Percentiles rank a stretch among this genome's conserved stretches.
These are phyloP conservation scores for Beauveria australis DNA, from an alignment of 2,329 filamentous ascomycete genomes.

Conservation along the genomic window DNA sequence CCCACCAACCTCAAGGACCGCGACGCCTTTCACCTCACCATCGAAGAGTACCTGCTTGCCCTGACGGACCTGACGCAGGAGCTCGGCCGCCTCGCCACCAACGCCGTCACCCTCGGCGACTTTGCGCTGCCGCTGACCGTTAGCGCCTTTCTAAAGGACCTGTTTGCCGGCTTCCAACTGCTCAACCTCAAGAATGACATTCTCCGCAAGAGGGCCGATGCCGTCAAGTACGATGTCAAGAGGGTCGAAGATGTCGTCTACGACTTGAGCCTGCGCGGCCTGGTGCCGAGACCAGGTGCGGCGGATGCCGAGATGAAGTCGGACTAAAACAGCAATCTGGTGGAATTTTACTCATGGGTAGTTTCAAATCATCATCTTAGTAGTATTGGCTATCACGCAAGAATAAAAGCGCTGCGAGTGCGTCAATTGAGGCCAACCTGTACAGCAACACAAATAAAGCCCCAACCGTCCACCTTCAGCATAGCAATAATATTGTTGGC, in stretches of 20 bases:
- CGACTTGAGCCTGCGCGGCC: conserved; percentile 77
- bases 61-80: conserved; percentile 85
- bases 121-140: conserved; percentile 80
- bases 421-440: not conserved
- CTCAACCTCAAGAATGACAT: conserved; percentile 96
- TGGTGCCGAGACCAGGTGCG: conserved; percentile 50
- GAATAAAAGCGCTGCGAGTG: no score
- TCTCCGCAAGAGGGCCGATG: conserved; percentile 78
- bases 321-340: conserved; percentile 15
- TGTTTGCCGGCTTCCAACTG: conserved; percentile 93
- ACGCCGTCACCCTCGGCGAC: conserved; percentile 87
- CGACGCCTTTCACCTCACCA: conserved; percentile 89
- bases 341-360: not conserved
- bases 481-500: not conserved
- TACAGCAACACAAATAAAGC: not conserved
- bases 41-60: conserved; percentile 92
- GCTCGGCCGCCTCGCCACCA: conserved; percentile 82
- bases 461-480: not conserved
- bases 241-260: conserved; percentile 98
- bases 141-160: conserved; percentile 85
- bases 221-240: conserved; percentile 95
- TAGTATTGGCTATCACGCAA: not conserved
- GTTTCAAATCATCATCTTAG: not conserved
- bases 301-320: conserved; percentile 31
- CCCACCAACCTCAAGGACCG: conserved; percentile 84